Percentiles rank a stretch among this genome's conserved stretches.
These are phyloP conservation scores for Astrothelium subdiscretum DNA, from an alignment of 495 filamentous ascomycete genomes.

Conservation along the genomic window DNA sequence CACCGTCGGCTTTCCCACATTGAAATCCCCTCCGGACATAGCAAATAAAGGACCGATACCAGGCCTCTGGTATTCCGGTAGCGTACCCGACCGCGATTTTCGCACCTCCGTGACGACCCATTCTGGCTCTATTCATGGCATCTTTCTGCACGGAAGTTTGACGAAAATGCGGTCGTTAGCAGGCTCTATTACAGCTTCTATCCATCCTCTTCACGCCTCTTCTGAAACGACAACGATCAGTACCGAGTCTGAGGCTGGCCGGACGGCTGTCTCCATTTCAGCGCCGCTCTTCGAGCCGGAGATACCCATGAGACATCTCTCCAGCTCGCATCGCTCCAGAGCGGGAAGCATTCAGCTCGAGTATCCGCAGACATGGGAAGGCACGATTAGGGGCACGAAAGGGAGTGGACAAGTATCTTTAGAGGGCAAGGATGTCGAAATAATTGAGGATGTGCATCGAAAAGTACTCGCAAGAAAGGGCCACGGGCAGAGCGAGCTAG, in stretches of 20 bases:
- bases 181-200: constrained; percentile 17
- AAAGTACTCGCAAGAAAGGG: neutral
- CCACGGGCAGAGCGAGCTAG: neutral
- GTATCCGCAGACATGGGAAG: constrained; percentile 29
- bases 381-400: neutral
- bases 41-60: neutral
- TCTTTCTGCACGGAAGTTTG: constrained; percentile 21
- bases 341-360: constrained; percentile 18
- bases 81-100: constrained; percentile 24
- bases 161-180: constrained; percentile 13
- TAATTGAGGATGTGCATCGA: neutral
- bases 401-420: neutral
- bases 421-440: neutral
- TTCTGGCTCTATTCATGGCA: constrained; percentile 18
- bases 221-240: constrained; percentile 10
- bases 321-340: constrained; percentile 14
- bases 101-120: constrained; percentile 12
- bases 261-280: constrained; percentile 12
- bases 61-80: neutral
- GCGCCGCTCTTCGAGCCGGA: constrained; percentile 9
- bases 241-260: constrained; percentile 15
- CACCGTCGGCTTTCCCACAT: constrained; percentile 11
- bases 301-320: constrained; percentile 12
- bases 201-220: constrained; percentile 17
- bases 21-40: neutral